Conservation (phyloP, 768 basidiomycete genomes). For the Mycena metata region DNA sequence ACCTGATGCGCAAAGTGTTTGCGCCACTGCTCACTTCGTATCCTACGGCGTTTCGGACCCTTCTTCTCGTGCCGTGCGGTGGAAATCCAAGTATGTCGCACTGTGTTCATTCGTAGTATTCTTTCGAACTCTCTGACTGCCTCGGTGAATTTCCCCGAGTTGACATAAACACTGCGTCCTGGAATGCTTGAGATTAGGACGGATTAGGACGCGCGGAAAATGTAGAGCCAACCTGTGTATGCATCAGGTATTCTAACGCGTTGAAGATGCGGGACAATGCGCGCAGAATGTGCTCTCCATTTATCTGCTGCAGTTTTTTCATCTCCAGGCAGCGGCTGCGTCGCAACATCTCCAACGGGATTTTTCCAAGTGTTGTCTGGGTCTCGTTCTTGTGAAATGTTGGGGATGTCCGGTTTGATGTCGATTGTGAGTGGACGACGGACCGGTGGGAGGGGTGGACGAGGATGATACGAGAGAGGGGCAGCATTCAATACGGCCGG, state of each 20-base stretch:
- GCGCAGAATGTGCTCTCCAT: conserved; percentile 56
- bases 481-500: background rate
- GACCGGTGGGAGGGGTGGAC: background rate
- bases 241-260: conserved; percentile 58
- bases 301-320: conserved; percentile 50
- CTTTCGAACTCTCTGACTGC: conserved; percentile 65
- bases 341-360: background rate
- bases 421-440: background rate
- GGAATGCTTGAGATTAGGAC: conserved; percentile 19
- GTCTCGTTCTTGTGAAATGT: background rate
- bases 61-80: conserved; percentile 84
- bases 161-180: conserved; percentile 75
- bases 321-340: background rate
- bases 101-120: conserved; percentile 68
- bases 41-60: conserved; percentile 81
- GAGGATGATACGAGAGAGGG: background rate
- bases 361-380: conserved; percentile 5
- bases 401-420: background rate
- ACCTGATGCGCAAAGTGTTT: conserved; percentile 85
- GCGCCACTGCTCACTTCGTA: conserved; percentile 84
- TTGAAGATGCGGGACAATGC: conserved; percentile 39
- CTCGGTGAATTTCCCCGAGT: conserved; percentile 55
- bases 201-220: conserved; percentile 23
- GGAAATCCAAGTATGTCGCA: conserved; percentile 62
- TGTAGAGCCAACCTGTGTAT: conserved; percentile 64